Evolutionary conservation across 1,284 basidiomycete genomes (phyloP).

Genomic region (Ustilago shanxiensis): DNA sequence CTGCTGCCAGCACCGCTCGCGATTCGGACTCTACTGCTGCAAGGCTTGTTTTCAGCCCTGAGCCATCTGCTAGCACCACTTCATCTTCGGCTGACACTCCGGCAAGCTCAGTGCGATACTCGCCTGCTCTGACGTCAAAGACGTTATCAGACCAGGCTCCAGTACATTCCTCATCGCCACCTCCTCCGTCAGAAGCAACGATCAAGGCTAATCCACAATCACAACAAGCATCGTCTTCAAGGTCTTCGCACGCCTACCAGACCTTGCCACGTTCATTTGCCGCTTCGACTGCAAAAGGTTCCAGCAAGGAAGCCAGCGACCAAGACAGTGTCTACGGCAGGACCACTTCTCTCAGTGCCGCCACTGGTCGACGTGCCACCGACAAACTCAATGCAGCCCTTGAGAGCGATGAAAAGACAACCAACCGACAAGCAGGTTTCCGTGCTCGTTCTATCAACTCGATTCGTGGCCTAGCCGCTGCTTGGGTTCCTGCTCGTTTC

Average conservation of each 20-base stretch:
- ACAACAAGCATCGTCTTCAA: not conserved
- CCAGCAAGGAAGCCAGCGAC: not conserved
- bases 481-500: conserved; percentile 44
- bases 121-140: conserved; percentile 14
- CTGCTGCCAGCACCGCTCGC: conserved; percentile 17
- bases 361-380: not conserved
- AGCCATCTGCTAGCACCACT: conserved; percentile 10
- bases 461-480: conserved; percentile 39
- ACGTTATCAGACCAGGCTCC: conserved; percentile 1
- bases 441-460: conserved; percentile 46
- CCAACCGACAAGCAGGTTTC: conserved; percentile 31
- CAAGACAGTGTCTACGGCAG: conserved; percentile 4
- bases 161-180: conserved; percentile 1
- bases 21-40: conserved; percentile 3
- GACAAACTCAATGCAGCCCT: conserved; percentile 19
- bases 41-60: conserved; percentile 13
- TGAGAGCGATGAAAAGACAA: conserved; percentile 20
- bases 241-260: not conserved
- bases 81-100: conserved; percentile 27
- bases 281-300: not conserved
- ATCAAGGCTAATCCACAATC: conserved; percentile 9
- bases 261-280: conserved; percentile 31
- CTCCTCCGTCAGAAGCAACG: conserved; percentile 23
- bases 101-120: conserved; percentile 19
- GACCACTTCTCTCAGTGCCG: conserved; percentile 19